Evolutionary conservation across 2,329 filamentous ascomycete genomes (phyloP), one percentile per base, ranked within the genome.

Genomic region (Phialemoniopsis sp.): DNA sequence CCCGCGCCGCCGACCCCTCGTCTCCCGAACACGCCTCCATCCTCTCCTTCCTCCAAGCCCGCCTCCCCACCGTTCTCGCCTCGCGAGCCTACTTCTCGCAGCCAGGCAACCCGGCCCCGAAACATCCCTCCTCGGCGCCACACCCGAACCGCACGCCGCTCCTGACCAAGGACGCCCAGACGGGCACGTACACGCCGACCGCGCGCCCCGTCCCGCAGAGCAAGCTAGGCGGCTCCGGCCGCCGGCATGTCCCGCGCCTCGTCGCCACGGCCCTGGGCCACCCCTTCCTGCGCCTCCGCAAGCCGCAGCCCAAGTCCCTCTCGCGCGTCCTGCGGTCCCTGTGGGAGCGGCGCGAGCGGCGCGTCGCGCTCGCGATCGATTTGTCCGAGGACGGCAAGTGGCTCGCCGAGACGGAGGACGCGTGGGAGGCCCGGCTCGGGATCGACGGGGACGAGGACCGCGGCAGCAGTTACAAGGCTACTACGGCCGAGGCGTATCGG

Each of bases 221-320:
- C 3, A 55, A 66, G 16, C 64, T 86, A 2, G 60, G 61, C 12
- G 74, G 73, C 9, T 61, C 60, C 7, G 59, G 57, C 1, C 51
- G 51, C 13, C 73, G 83, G 16, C 68, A 73, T 34, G 67, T 87
- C 3, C 86, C 86, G 1, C 62, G 63, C 2, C 54, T 88, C 2
- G 56, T 54, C 29, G 63, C 73, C 26, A 70, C 74, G 4, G 69
- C 80, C 3, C 66, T 70, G 31, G 70, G 69, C 18, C 59, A 81
- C 17, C 77, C 84, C 1, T 84, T 89, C 51, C 57, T 91, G 19
- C 78, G 86, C 29, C 60, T 83, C 33, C 71, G 66, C 45, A 86
- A 85, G 56, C 80, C 81, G 5, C 82, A 89, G 56, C 73, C 82
- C 3, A 54, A 56, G 1, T 59, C 61, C n/a, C 59, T 90, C 15